Conservation (phyloP, 83 land plant species). For the Thuja plicata region DNA sequence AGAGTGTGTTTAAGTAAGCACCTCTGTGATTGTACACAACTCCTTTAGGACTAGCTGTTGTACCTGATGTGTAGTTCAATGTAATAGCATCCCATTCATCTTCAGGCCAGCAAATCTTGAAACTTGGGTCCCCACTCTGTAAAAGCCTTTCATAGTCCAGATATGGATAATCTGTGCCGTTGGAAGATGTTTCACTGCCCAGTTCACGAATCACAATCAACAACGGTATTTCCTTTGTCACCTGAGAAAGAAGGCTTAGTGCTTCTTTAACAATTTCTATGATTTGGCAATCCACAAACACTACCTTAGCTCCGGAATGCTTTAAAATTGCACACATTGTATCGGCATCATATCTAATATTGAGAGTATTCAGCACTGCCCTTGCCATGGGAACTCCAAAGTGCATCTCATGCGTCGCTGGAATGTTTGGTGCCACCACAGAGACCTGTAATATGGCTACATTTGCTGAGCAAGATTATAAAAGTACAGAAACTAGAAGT, state of each 20-base stretch:
- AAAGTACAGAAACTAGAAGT: not conserved
- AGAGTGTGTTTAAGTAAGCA: conserved; percentile 68
- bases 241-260: conserved; percentile 17
- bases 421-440: conserved; percentile 78
- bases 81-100: conserved; percentile 90
- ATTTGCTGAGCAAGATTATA: not conserved
- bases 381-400: conserved; percentile 89
- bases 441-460: conserved; percentile 48
- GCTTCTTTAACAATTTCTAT: conserved; percentile 35
- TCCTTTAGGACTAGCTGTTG: conserved; percentile 94
- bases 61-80: conserved; percentile 91
- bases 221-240: conserved; percentile 25
- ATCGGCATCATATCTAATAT: conserved; percentile 66
- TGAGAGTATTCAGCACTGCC: conserved; percentile 61
- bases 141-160: conserved; percentile 76
- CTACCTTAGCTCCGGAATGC: conserved; percentile 69
- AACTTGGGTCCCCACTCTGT: conserved; percentile 37
- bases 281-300: conserved; percentile 67
- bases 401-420: conserved; percentile 89
- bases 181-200: not conserved
- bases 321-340: conserved; percentile 56
- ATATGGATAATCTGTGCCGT: conserved; percentile 10
- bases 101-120: conserved; percentile 50
- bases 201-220: conserved; percentile 48
- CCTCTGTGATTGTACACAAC: conserved; percentile 90